Base-by-base conservation (phyloP, 768 basidiomycete species). In the Kwoniella pini region DNA sequence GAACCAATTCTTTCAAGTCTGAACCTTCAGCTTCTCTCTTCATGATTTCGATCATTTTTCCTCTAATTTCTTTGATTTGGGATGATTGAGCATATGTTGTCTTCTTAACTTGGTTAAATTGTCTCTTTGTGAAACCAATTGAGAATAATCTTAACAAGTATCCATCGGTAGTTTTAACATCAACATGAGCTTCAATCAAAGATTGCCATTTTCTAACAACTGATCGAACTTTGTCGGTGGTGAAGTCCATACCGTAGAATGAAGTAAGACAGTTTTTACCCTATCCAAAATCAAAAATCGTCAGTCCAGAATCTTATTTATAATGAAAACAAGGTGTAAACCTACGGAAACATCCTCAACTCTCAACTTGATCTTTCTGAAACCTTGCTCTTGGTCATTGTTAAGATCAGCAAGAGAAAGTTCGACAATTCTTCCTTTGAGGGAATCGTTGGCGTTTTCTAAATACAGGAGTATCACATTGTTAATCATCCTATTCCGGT, bases 221-320 rank as follows among this genome's bases (percentile, higher is more conserved):
- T 51, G 96, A 98, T 58, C 96, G 93, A 69, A 98, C 88, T 82
- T 98, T 98, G 87, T 99, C 96, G 60, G 95, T 96, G 64, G 96
- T 98, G 83, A 99, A 97, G 83, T 95, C 91, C 95, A 99, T 98
- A 80, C 96, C 96, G 81, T 95, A 90, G 90, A 99, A 99, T 82
- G 94, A 95, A 80, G 96, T 98, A 57, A 98, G 85, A 84, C 93
- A 96, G 85, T 92, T 96, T 85, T 94, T 95, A 83, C 96, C 96
- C 82, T 96, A 89, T 62, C 4, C n/a, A n/a, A 36, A 36, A 15
- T 15, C 91, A 26, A 54, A 17, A 2, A n/a, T n/a, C 3, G 44
- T 60, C 43, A 58, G 55, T 48, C 6, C 24, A 46, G 12, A 11
- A 11, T 17, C 44, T 12, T 46, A 1, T 10, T 10, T 36, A n/a